Conservation (phyloP, 2,329 filamentous ascomycete species). For the Diatrype stigma region DNA sequence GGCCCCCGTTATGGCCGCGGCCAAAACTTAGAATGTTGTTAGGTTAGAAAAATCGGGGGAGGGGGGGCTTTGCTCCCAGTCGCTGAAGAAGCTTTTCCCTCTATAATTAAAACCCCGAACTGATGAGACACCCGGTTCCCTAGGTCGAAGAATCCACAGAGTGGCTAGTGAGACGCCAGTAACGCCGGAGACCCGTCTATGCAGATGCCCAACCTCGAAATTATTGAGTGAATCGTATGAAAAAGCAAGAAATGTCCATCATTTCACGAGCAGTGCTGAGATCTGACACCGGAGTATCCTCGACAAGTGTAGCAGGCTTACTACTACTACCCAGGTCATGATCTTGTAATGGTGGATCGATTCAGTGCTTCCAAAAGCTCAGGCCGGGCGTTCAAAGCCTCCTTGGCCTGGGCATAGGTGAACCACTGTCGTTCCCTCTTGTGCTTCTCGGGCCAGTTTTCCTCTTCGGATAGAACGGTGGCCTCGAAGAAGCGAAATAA, state of each 20-base stretch:
- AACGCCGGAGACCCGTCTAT: constrained; percentile 25
- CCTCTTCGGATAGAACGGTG: constrained; percentile 79
- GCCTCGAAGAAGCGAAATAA: constrained; percentile 82
- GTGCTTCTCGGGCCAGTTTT: constrained; percentile 88
- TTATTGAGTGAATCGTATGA: constrained; percentile 5
- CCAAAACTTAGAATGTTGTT: neutral
- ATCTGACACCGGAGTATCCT: neutral
- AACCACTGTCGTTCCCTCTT: constrained; percentile 92
- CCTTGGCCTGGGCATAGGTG: constrained; percentile 74
- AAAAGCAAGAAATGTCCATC: constrained; percentile 2
- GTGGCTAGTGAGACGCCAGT: neutral
- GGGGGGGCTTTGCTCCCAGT: neutral
- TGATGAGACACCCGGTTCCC: neutral
- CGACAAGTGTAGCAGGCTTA: too few species aligned
- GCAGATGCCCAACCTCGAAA: neutral
- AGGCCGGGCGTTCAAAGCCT: constrained; percentile 71
- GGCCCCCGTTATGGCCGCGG: neutral
- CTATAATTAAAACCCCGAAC: neutral
- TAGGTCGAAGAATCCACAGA: neutral
- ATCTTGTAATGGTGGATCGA: constrained; percentile 66
- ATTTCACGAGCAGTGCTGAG: neutral
- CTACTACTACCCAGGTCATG: constrained; percentile 15
- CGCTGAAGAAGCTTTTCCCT: neutral
- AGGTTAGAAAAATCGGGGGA: neutral
- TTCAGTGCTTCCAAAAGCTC: constrained; percentile 86